Conservation (phyloP, 2,329 filamentous ascomycete species). For the Pyricularia grisea region DNA sequence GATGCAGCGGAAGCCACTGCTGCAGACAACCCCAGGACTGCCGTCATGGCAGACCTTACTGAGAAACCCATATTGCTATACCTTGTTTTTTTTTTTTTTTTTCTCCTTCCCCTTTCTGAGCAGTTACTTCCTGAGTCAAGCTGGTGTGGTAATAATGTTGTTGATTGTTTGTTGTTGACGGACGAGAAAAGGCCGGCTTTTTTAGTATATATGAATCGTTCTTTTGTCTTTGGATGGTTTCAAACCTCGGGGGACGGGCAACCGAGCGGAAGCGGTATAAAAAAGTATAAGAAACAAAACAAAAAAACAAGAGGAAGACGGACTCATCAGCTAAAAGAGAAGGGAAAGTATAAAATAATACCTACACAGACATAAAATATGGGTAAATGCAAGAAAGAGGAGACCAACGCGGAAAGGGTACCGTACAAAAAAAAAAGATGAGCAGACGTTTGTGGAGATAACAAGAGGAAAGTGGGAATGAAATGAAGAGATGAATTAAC, state of each 20-base stretch:
- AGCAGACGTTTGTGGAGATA: background rate
- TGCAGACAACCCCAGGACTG: background rate
- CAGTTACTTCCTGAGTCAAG: too few relatives aligned
- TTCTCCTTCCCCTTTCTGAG: too few relatives aligned
- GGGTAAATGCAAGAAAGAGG: background rate
- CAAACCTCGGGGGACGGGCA: background rate
- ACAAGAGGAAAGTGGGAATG: background rate
- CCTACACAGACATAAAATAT: background rate
- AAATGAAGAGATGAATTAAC: background rate
- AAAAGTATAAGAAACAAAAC: background rate
- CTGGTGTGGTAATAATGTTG: too few relatives aligned
- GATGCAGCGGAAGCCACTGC: background rate
- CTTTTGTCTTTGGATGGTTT: background rate
- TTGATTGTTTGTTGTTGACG: too few relatives aligned
- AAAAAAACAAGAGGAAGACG: background rate
- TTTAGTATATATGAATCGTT: background rate
- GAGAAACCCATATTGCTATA: background rate
- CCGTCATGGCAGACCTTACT: background rate
- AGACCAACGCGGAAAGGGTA: background rate
- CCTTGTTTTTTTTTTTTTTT: background rate
- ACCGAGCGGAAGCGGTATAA: background rate
- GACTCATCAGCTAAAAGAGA: too few relatives aligned
- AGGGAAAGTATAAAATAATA: background rate
- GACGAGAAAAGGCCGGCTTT: too few relatives aligned
- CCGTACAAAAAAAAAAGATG: background rate